A percentile compares a stretch with the other conserved stretches of the same genome.
These are phyloP conservation scores for Rutstroemia sp. DNA, from an alignment of 2,329 filamentous ascomycete species.

Conservation along the genomic window DNA sequence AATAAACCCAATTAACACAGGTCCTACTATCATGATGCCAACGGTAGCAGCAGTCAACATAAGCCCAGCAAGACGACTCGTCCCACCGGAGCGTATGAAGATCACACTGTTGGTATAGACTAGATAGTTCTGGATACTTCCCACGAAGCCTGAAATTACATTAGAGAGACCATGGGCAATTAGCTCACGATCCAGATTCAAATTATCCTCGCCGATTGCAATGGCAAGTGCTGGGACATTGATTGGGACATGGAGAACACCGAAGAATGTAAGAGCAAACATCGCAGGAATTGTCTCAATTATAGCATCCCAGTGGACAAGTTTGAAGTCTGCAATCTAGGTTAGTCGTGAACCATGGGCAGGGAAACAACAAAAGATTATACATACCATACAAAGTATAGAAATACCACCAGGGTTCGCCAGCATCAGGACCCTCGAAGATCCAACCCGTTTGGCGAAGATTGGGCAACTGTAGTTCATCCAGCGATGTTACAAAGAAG, in stretches of 20 bases:
- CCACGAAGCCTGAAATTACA: slow-evolving; percentile 74
- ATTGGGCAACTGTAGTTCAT: slow-evolving; percentile 56
- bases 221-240: slow-evolving; percentile 92
- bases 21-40: slow-evolving; percentile 77
- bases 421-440: slow-evolving; percentile 73
- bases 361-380: slow-evolving; percentile 10
- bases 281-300: slow-evolving; percentile 84
- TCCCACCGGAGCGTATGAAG: slow-evolving; percentile 87
- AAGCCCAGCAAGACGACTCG: slow-evolving; percentile 77
- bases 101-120: slow-evolving; percentile 98
- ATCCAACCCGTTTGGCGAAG: slow-evolving; percentile 79
- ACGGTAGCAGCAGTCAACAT: slow-evolving; percentile 76
- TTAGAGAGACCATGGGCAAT: slow-evolving; percentile 93
- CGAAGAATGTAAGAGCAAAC: slow-evolving; percentile 95
- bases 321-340: slow-evolving; percentile 56
- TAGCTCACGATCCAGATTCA: slow-evolving; percentile 84
- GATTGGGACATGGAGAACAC: slow-evolving; percentile 93
- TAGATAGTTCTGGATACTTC: slow-evolving; percentile 93
- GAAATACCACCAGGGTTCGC: slow-evolving; percentile 96
- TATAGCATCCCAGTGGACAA: slow-evolving; percentile 78
- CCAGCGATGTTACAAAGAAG: slow-evolving; percentile 62
- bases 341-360: slow-evolving; percentile 3
- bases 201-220: slow-evolving; percentile 84
- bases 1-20: slow-evolving; percentile 84
- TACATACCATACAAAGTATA: slow-evolving; percentile 85